Base-by-base conservation (phyloP, 768 basidiomycete genomes). In the Mycena belliarum region DNA sequence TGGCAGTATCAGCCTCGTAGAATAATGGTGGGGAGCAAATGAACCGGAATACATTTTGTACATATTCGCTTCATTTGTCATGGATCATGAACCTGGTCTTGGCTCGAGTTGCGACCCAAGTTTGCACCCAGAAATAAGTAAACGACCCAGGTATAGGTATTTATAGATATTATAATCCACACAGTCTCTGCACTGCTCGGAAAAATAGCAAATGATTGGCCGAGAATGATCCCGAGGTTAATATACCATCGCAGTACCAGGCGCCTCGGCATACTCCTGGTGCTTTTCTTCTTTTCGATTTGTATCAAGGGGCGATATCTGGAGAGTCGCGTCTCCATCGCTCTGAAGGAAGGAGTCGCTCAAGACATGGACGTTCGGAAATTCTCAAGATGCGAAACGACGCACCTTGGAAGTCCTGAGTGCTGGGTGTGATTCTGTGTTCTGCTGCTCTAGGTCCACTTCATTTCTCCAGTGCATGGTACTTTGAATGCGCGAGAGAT, bases 401-500 rank as follows among this genome's bases (percentile, higher is more conserved):
- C 52, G 16, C 25, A 59, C 57, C 47, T 53, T 59, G 8, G 42
- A 43, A 15, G 21, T 38, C 9, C 32, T 20, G 2, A 54, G 25
- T 0, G 47, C 33, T 8, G 47, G 40, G 14, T 49, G 40, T 9
- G 47, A 53, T 24, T 49, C 11, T 29, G 24, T 40, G 53, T 52
- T 32, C 52, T 12, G 26, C 49, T 46, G 25, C 29, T 32, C 29
- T 12, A 32, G 29, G 29, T 32, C 49, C 10, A 40, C 26, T 23
- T 25, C 41, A 18, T 23, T 42, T 44, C 57, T 49, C 57, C 57
- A 59, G 15, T n/a, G 44, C 45, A 52, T 48, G 25, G 38, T 47
- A 38, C 50, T 52, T 6, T 47, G 57, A 2, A 78, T 64, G 20
- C 72, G 70, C 3, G 75, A 77, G 28, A 82, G 72, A 48, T 77